Evolutionary conservation across 768 basidiomycete genomes (phyloP).

Genomic region (Boletus coccyginus): DNA sequence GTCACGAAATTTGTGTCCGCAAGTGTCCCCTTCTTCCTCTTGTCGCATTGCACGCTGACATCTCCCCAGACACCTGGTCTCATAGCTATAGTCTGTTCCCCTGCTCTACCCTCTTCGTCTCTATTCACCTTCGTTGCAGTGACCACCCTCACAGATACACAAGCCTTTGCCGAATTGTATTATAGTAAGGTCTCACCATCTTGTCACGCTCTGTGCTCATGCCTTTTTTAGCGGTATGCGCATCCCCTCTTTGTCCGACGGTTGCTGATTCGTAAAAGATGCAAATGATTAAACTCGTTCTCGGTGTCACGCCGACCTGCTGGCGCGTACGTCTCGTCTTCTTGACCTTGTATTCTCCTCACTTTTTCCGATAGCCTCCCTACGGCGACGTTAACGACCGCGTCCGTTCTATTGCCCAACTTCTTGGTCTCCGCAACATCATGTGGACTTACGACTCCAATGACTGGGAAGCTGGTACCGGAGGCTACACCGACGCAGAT

Average conservation of each 20-base stretch:
- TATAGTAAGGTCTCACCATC: slow-evolving; percentile 47
- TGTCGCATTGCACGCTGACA: neutral
- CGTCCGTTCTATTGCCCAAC: slow-evolving; percentile 64
- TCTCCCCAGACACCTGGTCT: slow-evolving; percentile 29
- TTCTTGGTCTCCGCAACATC: slow-evolving; percentile 66
- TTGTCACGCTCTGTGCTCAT: neutral
- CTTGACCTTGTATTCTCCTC: neutral
- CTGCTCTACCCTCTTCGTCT: rapidly evolving
- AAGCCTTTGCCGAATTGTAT: slow-evolving; percentile 76
- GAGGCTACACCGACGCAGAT: slow-evolving; percentile 39
- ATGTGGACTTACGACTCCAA: slow-evolving; percentile 71
- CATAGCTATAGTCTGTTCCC: slow-evolving; percentile 44
- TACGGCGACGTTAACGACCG: slow-evolving; percentile 77
- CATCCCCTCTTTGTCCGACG: too few relatives aligned
- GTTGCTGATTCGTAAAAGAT: slow-evolving; percentile 31
- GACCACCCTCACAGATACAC: slow-evolving; percentile 57
- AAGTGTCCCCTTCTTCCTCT: slow-evolving; percentile 29
- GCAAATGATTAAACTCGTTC: slow-evolving; percentile 51
- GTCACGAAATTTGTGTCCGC: slow-evolving; percentile 62
- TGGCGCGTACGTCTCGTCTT: slow-evolving; percentile 46
- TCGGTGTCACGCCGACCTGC: slow-evolving; percentile 56
- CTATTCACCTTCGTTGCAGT: slow-evolving; percentile 31
- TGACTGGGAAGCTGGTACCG: slow-evolving; percentile 67
- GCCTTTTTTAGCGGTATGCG: slow-evolving; percentile 23
- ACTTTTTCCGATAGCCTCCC: slow-evolving; percentile 43